Evolutionary conservation across 441 rosid species (phyloP), one percentile per base, ranked within the genome.

Genomic region (Jatropha multifida): DNA sequence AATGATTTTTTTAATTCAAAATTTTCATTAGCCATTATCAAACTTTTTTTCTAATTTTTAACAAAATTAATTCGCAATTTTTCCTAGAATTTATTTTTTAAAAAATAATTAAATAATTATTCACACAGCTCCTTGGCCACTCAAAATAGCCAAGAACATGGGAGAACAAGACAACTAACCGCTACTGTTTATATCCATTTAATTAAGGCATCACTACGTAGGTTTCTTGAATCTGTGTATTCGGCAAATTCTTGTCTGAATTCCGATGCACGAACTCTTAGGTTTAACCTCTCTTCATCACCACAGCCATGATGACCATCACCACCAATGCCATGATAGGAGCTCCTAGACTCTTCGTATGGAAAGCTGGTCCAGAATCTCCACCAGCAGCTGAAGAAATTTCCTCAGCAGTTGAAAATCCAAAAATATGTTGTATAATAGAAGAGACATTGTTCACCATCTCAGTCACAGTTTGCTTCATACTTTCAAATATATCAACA

Each of bases 291-390:
- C 94, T 88, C 86, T 75, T 92, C 76, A 92, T 38, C 72, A 88
- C 79, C 20, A 90, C 92, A 82, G 90, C 77, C 66, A 86, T 77
- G 46, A 92, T 85, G 46, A 83, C 92, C 83, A 86, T 73, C 65
- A 87, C 83, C 8, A 85, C 97, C 85, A 90, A 79, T 69, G 82
- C 93, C 82, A 88, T 75, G 41, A 91, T 61, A 6, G 90, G 55
- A 37, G 82, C 75, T 71, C 83, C 89, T 37, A 78, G 0, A 15
- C 81, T 75, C 27, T 67, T 81, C 0, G 87, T 91, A 2, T 54
- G 11, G 38, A 66, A 41, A 41, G 49, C 26, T 37, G 73, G 26
- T 77, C 81, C 79, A 42, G 78, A 75, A 52, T 66, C 73, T 5
- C 83, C 85, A 69, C 77, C 86, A 6, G 68, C 75, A n/a, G 74